phyloP scores from a whole-genome alignment of 2,329 filamentous ascomycete genomes.

The Sclerotinia spermophila region DNA sequence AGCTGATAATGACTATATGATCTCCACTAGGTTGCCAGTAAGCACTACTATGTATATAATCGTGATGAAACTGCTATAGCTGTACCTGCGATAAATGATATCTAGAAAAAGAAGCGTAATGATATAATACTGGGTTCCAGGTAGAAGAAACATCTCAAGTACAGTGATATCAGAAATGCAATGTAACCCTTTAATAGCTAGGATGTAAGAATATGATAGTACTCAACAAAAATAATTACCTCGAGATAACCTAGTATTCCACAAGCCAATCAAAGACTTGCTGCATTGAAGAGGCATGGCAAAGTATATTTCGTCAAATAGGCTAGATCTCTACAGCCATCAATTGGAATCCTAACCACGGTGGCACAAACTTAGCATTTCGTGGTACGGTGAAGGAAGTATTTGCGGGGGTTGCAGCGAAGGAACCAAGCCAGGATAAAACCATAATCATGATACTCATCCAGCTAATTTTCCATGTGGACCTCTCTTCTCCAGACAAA shows the following conservation, averaged over 20 bases:
- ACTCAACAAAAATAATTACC: background rate
- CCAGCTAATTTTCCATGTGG: background rate
- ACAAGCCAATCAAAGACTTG: background rate
- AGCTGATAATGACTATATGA: background rate
- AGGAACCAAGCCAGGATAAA: background rate
- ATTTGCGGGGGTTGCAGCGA: conserved; percentile 9
- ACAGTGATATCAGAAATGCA: conserved; percentile 1
- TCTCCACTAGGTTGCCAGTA: background rate
- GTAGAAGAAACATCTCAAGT: background rate
- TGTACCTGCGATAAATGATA: background rate
- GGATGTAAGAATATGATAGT: background rate
- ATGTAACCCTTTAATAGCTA: background rate
- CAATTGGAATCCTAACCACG: background rate
- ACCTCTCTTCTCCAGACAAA: conserved; percentile 6
- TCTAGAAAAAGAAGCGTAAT: background rate
- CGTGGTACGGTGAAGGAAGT: background rate
- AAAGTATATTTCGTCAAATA: background rate
- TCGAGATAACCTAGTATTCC: background rate
- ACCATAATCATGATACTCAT: background rate
- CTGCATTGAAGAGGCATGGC: background rate
- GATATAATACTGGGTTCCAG: background rate
- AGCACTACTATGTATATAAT: background rate
- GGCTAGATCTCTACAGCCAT: background rate
- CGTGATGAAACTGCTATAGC: background rate
- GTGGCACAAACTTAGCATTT: background rate